Percentiles rank a stretch among this genome's conserved stretches.
Evolutionary conservation across 768 basidiomycete genomes (phyloP).

Genomic region (Pleurotus eryngii): DNA sequence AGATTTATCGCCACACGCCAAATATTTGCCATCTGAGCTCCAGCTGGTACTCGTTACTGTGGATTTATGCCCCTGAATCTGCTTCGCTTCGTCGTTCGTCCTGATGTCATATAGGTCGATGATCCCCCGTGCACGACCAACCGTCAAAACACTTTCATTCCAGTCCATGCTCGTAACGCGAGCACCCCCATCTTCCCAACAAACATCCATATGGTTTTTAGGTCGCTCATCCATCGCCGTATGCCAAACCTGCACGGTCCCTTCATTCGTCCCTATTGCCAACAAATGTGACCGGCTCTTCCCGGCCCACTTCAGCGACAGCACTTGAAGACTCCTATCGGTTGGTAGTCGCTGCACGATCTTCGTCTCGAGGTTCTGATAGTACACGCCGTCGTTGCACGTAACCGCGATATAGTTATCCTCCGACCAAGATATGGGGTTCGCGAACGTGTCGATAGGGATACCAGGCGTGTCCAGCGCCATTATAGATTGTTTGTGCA

Average conservation of each 20-base stretch:
- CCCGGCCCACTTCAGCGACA: slow-evolving; percentile 45
- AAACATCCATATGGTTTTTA: slow-evolving; percentile 29
- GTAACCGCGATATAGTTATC: slow-evolving; percentile 61
- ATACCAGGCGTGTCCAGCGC: slow-evolving; percentile 67
- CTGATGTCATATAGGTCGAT: slow-evolving; percentile 68
- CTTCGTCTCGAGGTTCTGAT: slow-evolving; percentile 57
- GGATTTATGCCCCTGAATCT: slow-evolving; percentile 51
- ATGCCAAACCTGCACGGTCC: slow-evolving; percentile 56
- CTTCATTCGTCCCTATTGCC: slow-evolving; percentile 49
- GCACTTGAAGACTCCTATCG: background rate
- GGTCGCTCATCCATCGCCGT: slow-evolving; percentile 29
- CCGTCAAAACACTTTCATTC: slow-evolving; percentile 56
- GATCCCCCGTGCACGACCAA: slow-evolving; percentile 61
- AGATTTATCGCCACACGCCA: slow-evolving; percentile 84
- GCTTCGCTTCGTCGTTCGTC: slow-evolving; percentile 26
- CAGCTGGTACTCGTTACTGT: slow-evolving; percentile 78
- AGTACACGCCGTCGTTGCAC: slow-evolving; percentile 56
- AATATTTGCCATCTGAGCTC: slow-evolving; percentile 67
- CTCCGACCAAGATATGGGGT: slow-evolving; percentile 59
- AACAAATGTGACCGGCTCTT: slow-evolving; percentile 37
- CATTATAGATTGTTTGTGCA: slow-evolving; percentile 50
- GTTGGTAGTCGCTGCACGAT: slow-evolving; percentile 47
- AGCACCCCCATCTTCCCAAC: slow-evolving; percentile 29
- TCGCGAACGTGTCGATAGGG: slow-evolving; percentile 48
- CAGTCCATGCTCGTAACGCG: slow-evolving; percentile 43